Percentiles rank a stretch among this genome's conserved stretches.
These are phyloP conservation scores for Lolium perenne DNA, from an alignment of 176 grass and related monocot genomes.

Conservation along the genomic window DNA sequence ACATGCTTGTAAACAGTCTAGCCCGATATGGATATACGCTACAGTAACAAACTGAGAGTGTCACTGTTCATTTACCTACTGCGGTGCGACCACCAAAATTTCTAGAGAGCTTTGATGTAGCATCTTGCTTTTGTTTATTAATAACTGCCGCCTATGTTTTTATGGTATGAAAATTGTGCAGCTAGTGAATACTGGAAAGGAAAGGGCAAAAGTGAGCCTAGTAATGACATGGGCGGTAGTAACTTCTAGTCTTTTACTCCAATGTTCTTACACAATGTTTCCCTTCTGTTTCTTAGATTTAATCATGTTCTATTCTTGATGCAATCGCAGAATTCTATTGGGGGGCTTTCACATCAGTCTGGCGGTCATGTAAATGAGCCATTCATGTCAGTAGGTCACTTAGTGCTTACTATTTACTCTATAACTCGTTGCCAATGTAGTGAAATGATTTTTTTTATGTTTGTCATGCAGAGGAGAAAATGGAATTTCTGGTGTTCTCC, in stretches of 20 bases:
- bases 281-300: conserved; percentile 38
- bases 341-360: conserved; percentile 86
- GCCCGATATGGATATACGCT: background rate
- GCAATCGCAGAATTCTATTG: conserved; percentile 83
- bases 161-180: conserved; percentile 54
- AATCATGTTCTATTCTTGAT: conserved; percentile 48
- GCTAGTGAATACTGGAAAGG: conserved; percentile 94
- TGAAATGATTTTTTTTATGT: conserved; percentile 39
- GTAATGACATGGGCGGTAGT: conserved; percentile 94
- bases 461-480: conserved; percentile 71
- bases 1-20: conserved; percentile 13
- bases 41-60: background rate
- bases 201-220: conserved; percentile 96
- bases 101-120: conserved; percentile 1
- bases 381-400: conserved; percentile 71
- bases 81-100: background rate
- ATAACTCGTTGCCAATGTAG: conserved; percentile 41
- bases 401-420: conserved; percentile 9
- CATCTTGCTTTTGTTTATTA: conserved; percentile 21
- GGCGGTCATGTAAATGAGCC: conserved; percentile 91
- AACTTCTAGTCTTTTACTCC: conserved; percentile 26
- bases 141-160: conserved; percentile 18
- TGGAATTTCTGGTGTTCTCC: conserved; percentile 92
- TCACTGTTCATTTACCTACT: background rate
- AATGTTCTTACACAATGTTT: conserved; percentile 9